Evolutionary conservation across 345 rosid genomes (phyloP), one percentile per base, ranked within the genome.

Genomic region (Eucalyptus globulus): DNA sequence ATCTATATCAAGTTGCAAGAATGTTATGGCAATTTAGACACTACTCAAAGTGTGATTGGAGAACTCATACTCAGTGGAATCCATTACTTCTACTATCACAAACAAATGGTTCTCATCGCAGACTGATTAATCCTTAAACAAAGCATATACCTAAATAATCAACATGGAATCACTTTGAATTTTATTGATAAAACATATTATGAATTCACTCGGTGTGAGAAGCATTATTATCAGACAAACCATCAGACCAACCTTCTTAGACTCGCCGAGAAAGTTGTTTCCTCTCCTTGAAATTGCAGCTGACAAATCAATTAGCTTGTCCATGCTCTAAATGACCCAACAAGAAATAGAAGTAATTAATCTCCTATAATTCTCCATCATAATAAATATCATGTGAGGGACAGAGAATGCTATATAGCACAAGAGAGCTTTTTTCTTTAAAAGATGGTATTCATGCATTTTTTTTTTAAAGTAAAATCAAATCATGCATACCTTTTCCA

Each of bases 251-350:
- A 88, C 85, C 83, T 65, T 60, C 58, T 69, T 88, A 51, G 40
- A 86, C 56, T 50, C n/a, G 89, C 89, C 80, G 81, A 87, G 91
- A 56, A 49, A n/a, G 54, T 86, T 89, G 86, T 49, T 88, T 85
- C 85, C 88, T 87, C 86, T 87, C 9, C 88, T 93, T 49, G 69
- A 86, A 65, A 15, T 83, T 86, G 50, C 76, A 9, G 90, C 88
- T 49, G 94, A 92, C 29, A 27, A 56, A 90, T 93, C 92, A 88
- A 93, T 88, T 44, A 94, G 93, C 88, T 90, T 92, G 45, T 88
- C 89, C 94, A 94, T 92, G 92, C 95, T 93, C 97, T 95, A 90
- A 90, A 88, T 50, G 65, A 40, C 58, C n/a, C 87, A 72, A 86
- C 44, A 76, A 53, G 80, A n/a, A 67, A 49, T 17, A 49, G 83